Conservation (phyloP, 352 stramenopile genomes). For the Pythium insidiosum region DNA sequence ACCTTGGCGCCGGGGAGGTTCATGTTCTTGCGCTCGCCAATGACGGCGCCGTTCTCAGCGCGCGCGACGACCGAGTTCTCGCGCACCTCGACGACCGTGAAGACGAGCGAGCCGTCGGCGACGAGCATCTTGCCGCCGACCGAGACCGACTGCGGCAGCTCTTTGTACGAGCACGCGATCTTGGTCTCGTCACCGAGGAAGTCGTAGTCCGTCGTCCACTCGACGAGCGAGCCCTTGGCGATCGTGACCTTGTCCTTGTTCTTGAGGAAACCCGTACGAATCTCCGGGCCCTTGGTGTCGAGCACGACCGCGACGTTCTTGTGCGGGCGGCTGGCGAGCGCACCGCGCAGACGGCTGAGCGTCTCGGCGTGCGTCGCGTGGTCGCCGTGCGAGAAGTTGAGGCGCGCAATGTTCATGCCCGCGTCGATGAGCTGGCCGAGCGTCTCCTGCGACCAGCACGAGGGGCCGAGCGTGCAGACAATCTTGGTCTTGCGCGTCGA, state of each 20-base stretch:
- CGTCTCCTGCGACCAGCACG: slow-evolving; percentile 91
- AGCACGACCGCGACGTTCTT: slow-evolving; percentile 91
- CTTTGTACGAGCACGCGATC: slow-evolving; percentile 92
- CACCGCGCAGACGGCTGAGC: slow-evolving; percentile 53
- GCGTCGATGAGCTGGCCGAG: slow-evolving; percentile 85
- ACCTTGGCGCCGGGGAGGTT: slow-evolving; percentile 92
- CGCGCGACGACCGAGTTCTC: slow-evolving; percentile 69
- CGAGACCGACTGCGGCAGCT: slow-evolving; percentile 88
- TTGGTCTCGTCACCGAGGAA: slow-evolving; percentile 78
- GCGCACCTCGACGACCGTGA: slow-evolving; percentile 83
- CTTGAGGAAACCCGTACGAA: slow-evolving; percentile 87
- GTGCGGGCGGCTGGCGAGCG: slow-evolving; percentile 50
- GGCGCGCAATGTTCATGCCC: slow-evolving; percentile 96
- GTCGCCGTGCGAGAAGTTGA: slow-evolving; percentile 99
- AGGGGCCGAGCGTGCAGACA: slow-evolving; percentile 85
- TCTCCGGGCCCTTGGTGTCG: slow-evolving; percentile 96
- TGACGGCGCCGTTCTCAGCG: slow-evolving; percentile 74
- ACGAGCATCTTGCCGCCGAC: slow-evolving; percentile 90
- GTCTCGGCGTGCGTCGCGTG: slow-evolving; percentile 79
- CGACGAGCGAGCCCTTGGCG: slow-evolving; percentile 44
- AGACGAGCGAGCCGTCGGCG: slow-evolving; percentile 91
- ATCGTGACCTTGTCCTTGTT: slow-evolving; percentile 58
- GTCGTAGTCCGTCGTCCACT: slow-evolving; percentile 75
- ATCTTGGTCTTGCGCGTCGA: slow-evolving; percentile 86
- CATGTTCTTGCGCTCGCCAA: slow-evolving; percentile 96